Conservation (phyloP, 2,329 filamentous ascomycete genomes). For the Clonostachys byssicola region DNA sequence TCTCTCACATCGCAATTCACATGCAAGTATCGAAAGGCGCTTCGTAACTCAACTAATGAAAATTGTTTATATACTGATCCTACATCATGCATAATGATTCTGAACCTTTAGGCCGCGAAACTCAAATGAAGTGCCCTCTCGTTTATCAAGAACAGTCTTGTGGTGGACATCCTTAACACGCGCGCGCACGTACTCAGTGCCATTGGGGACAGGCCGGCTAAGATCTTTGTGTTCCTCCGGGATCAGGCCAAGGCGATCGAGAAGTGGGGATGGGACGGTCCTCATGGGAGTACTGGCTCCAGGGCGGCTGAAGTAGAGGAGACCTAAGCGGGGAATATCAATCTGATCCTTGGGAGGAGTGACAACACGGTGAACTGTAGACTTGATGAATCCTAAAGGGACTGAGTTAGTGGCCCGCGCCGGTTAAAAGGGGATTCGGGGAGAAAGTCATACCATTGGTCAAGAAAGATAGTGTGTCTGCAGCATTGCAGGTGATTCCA, state of each 20-base stretch:
- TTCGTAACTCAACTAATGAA: too few relatives aligned
- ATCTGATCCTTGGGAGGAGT: conserved; percentile 25
- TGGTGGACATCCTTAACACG: conserved; percentile 31
- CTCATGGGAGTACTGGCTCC: conserved; percentile 20
- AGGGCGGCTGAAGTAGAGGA: conserved; percentile 30
- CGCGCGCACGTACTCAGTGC: conserved; percentile 31
- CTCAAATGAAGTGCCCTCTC: neutral
- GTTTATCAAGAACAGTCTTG: neutral
- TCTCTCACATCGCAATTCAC: too few relatives aligned
- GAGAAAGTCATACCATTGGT: conserved; percentile 3
- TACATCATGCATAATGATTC: neutral
- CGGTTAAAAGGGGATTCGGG: too few relatives aligned
- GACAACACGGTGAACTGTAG: conserved; percentile 26
- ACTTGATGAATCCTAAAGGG: conserved; percentile 18
- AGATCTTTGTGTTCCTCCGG: conserved; percentile 13
- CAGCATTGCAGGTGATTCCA: conserved; percentile 39
- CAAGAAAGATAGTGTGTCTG: conserved; percentile 21
- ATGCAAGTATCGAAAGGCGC: too few relatives aligned
- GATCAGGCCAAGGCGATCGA: conserved; percentile 16
- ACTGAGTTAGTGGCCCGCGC: too few relatives aligned
- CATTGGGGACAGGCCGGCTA: conserved; percentile 19
- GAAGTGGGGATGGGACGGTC: conserved; percentile 18
- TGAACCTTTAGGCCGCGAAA: neutral
- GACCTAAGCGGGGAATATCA: conserved; percentile 18
- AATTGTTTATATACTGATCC: too few relatives aligned